Conservation (phyloP, 495 filamentous ascomycete species). For the Annulohypoxylon maeteangense region DNA sequence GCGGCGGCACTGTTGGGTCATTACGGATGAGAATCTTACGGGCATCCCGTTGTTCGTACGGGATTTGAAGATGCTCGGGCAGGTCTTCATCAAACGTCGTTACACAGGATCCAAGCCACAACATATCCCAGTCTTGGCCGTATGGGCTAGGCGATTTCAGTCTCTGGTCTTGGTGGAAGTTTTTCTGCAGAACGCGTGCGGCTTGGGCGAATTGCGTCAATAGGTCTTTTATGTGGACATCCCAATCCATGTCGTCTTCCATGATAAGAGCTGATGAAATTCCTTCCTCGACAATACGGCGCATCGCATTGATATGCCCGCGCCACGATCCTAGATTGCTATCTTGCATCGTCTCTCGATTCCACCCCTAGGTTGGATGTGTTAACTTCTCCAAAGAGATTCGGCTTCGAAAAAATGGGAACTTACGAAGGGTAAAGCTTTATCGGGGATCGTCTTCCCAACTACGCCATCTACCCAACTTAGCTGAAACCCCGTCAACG, state of each 20-base stretch:
- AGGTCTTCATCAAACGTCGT: conserved; percentile 34
- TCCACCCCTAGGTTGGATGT: conserved; percentile 17
- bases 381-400: background rate
- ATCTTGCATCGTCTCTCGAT: conserved; percentile 30
- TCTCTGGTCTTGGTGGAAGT: conserved; percentile 43
- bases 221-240: conserved; percentile 60
- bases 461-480: conserved; percentile 50
- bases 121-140: conserved; percentile 67
- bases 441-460: conserved; percentile 44
- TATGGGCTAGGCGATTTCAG: conserved; percentile 59
- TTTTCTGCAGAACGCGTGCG: conserved; percentile 43
- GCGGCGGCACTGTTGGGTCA: conserved; percentile 38
- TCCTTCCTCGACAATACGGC: conserved; percentile 55
- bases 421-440: conserved; percentile 43
- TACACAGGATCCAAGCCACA: conserved; percentile 67
- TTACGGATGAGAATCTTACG: conserved; percentile 26
- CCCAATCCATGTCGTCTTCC: conserved; percentile 70
- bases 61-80: conserved; percentile 29
- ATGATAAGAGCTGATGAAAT: conserved; percentile 64
- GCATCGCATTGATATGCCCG: conserved; percentile 38
- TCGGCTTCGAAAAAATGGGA: background rate
- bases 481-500: conserved; percentile 50
- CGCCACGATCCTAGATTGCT: conserved; percentile 42
- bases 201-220: conserved; percentile 56
- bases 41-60: conserved; percentile 21